Percentiles rank a stretch among this genome's conserved stretches.
phyloP scores from a whole-genome alignment of 257 asterid species.

The Jacaranda mimosifolia region DNA sequence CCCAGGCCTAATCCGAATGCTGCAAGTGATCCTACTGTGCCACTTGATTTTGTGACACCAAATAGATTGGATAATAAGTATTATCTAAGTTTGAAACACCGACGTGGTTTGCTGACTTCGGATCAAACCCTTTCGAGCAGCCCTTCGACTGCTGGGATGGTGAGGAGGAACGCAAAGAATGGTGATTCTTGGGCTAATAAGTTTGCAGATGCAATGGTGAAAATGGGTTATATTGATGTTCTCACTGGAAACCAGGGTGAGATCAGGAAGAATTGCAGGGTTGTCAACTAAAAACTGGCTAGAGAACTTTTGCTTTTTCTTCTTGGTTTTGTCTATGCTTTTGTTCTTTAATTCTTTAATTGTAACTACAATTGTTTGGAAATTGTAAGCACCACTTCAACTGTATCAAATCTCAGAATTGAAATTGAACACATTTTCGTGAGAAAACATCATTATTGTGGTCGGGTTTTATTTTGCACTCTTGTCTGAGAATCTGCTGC shows the following conservation, averaged over 20 bases:
- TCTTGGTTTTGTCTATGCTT: background rate
- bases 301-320: background rate
- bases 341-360: background rate
- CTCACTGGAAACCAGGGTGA: slow-evolving; percentile 46
- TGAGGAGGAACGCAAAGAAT: slow-evolving; percentile 31
- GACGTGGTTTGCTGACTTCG: slow-evolving; percentile 44
- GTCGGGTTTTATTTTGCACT: no score
- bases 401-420: background rate
- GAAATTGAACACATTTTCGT: no score
- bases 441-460: no score
- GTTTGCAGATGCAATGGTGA: slow-evolving; percentile 52
- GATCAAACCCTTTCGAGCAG: slow-evolving; percentile 46
- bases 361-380: background rate
- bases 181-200: slow-evolving; percentile 36
- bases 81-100: slow-evolving; percentile 32
- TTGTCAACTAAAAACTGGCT: slow-evolving; percentile 32
- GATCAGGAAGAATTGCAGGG: slow-evolving; percentile 52
- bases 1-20: background rate
- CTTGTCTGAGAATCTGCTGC: no score
- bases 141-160: slow-evolving; percentile 35
- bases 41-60: slow-evolving; percentile 49
- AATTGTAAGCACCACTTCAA: background rate
- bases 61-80: slow-evolving; percentile 49
- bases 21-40: slow-evolving; percentile 20
- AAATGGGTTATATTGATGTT: slow-evolving; percentile 52